Conservation (phyloP, 768 basidiomycete genomes). For the Xerocomus spinulosus region DNA sequence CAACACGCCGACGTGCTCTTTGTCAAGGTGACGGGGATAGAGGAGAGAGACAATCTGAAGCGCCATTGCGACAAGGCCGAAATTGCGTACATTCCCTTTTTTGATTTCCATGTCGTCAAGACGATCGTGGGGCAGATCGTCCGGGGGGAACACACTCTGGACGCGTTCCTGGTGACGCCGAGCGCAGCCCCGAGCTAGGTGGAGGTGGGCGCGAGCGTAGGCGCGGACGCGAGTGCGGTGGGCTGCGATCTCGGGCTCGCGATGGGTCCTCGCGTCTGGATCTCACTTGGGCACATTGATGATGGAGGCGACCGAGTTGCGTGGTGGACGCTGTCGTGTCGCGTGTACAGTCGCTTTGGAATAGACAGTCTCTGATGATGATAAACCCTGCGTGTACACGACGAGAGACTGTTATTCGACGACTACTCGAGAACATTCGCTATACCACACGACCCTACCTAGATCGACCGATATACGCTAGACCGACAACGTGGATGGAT, state of each 20-base stretch:
- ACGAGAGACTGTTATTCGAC: background rate
- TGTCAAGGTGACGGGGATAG: conserved; percentile 74
- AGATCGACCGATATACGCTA: conserved; percentile 4
- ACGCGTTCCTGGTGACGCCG: conserved; percentile 18
- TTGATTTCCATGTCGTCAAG: conserved; percentile 61
- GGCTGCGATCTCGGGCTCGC: background rate
- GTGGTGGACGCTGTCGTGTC: background rate
- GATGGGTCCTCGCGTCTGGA: background rate
- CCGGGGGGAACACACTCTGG: conserved; percentile 45
- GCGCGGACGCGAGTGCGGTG: background rate
- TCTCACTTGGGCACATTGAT: background rate
- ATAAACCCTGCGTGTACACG: background rate
- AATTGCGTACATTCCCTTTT: conserved; percentile 77
- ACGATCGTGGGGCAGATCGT: conserved; percentile 65
- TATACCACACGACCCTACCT: background rate
- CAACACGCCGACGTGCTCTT: conserved; percentile 92
- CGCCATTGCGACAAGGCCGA: conserved; percentile 74
- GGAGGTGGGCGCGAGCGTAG: background rate
- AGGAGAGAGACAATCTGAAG: conserved; percentile 77
- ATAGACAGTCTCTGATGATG: background rate
- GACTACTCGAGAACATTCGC: background rate
- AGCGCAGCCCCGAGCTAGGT: background rate
- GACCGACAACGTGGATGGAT: no score
- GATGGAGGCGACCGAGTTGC: background rate
- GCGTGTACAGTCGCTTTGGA: background rate